Evolutionary conservation across 345 rosid species (phyloP), one percentile per base, ranked within the genome.

Genomic region (Microthlaspi erraticum): DNA sequence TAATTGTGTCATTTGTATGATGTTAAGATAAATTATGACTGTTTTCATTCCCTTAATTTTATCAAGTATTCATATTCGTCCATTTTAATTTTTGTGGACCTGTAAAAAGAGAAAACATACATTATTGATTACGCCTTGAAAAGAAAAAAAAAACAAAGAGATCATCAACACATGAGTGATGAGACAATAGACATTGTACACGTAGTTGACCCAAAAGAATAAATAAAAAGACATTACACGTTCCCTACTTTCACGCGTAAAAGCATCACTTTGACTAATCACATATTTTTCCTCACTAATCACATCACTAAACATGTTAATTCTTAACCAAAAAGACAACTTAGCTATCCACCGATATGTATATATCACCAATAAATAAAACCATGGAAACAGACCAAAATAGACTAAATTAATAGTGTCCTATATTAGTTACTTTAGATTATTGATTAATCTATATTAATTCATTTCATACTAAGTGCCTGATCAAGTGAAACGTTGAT

Each of bases 161-260:
- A 57, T 53, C 33, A 57, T 53, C 33, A 20, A 68, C 17, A 39
- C 41, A 69, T 0, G 29, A 26, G 29, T 26, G 29, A 26, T 18
- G 2, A 36, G 38, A 31, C 50, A 70, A 26, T 37, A 46, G 57
- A 68, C 57, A 68, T 0, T 16, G 58, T 37, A 60, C 74, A 60
- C 74, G 60, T 63, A 60, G 31, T 54, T 54, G 23, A 8, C 6
- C 26, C 7, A 57, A 23, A 11, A 4, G 18, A 19, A 43, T 42
- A 49, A 38, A 13, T 3, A 32, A 39, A 10, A 10, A 10, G 42
- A 63, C 31, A 18, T 20, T 34, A 42, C 64, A 72, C 70, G 76
- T 72, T 64, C 64, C 60, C 76, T 62, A 46, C 33, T 54, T 45
- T 36, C 70, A 72, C 64, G 70, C 76, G 76, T 64, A 63, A 63